These are phyloP conservation scores for Lindgomyces ingoldianus DNA, from an alignment of 495 filamentous ascomycete genomes.

Conservation along the genomic window DNA sequence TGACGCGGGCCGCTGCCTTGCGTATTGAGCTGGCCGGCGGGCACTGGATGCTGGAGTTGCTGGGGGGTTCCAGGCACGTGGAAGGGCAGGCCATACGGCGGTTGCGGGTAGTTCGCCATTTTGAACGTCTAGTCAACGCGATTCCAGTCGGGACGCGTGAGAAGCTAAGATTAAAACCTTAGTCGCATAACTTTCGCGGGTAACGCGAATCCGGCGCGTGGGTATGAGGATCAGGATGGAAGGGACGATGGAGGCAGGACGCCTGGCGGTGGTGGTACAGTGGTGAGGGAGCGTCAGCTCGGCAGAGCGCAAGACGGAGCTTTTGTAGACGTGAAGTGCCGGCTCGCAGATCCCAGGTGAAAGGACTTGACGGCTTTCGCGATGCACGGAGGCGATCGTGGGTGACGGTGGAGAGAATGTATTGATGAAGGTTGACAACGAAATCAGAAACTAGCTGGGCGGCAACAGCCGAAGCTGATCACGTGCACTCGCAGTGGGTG, in stretches of 20 bases:
- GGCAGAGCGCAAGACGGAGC: too few species aligned
- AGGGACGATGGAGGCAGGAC: neutral
- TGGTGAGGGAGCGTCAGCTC: too few species aligned
- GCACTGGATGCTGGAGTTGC: neutral
- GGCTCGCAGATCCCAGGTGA: too few species aligned
- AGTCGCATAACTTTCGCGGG: neutral
- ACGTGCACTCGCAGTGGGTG: neutral
- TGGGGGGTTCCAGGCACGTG: neutral
- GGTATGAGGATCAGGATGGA: neutral
- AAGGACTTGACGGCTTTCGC: too few species aligned
- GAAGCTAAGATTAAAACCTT: too few species aligned
- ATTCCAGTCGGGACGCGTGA: neutral
- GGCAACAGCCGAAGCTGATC: neutral
- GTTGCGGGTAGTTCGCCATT: conserved; percentile 32
- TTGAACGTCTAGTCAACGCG: neutral
- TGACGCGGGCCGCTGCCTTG: neutral
- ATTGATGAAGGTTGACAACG: too few species aligned
- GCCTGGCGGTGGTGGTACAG: neutral
- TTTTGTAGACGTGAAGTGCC: too few species aligned
- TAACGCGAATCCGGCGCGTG: neutral
- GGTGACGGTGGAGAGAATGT: neutral
- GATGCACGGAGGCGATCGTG: neutral
- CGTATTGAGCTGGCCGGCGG: neutral
- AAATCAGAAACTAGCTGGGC: too few species aligned
- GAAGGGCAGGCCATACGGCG: conserved; percentile 25